Evolutionary conservation across 768 basidiomycete species (phyloP), one percentile per base, ranked within the genome.

Genomic region (Guyanaporus albipodus): DNA sequence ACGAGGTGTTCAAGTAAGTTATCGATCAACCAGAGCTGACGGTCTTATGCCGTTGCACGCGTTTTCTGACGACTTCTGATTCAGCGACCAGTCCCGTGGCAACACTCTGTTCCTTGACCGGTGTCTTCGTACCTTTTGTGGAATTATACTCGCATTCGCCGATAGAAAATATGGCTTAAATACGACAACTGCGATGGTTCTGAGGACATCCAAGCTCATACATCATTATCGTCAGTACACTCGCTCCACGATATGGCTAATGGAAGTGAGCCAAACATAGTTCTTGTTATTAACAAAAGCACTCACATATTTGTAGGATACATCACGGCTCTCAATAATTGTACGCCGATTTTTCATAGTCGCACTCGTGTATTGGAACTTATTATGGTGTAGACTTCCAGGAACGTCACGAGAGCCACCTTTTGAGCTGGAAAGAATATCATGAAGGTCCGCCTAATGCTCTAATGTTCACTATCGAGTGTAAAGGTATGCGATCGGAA

Each of bases 381-480:
- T 35, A 43, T 23, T 11, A 18, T 28, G 32, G 18, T 32, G 37
- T 28, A 76, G 74, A 71, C 55, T 53, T 73, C 26, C 76, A 77
- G 49, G 44, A 19, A 23, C 62, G 56, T 32, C 49, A 56, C 36
- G 48, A 60, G 51, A 27, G 28, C 6, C 56, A 69, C 37, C 50
- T 67, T 5, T 37, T 83, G 41, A 71, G 63, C 35, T 84, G 69
- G 66, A 62, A 43, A 12, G 74, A 77, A 38, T 57, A 52, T 1
- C 52, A 34, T 2, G 52, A 64, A 5, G 82, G 83, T 1, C 75
- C 70, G 0, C 48, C 71, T 8, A 60, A 76, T 53, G 63, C 67
- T 10, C 54, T 67, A 24, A 45, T 57, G 18, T 86, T 83, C 83
- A 78, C 70, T 9, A 61, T 70, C n/a, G 60, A 71, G 18, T 84